phyloP scores from a whole-genome alignment of 176 grass and related monocot genomes.

The Echinochloa phyllopogon region DNA sequence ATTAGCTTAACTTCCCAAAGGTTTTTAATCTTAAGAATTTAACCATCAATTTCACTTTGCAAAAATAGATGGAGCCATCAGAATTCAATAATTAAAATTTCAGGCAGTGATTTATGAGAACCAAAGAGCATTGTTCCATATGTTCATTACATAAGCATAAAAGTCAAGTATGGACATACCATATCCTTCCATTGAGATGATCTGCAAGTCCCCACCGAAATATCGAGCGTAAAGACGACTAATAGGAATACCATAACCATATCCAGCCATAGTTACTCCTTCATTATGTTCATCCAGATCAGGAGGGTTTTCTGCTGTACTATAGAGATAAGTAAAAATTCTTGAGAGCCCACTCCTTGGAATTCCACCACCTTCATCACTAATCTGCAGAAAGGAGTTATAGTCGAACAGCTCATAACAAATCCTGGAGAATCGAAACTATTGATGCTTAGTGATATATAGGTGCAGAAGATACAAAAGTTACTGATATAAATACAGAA shows the following conservation, averaged over 20 bases:
- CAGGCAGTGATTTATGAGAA: conserved; percentile 6
- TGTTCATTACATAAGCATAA: neutral
- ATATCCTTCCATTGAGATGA: conserved; percentile 99
- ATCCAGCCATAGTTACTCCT: conserved; percentile 91
- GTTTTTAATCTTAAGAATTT: neutral
- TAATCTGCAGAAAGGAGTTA: conserved; percentile 60
- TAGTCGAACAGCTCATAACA: neutral
- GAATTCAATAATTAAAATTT: neutral
- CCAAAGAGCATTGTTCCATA: conserved; percentile 12
- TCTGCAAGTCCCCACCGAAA: conserved; percentile 95
- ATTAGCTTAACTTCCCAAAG: conserved; percentile 7
- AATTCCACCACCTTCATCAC: conserved; percentile 98
- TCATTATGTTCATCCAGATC: conserved; percentile 67
- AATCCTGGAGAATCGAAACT: neutral
- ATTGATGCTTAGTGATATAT: neutral
- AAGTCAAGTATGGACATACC: conserved; percentile 55
- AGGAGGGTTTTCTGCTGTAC: conserved; percentile 83
- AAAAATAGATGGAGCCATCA: neutral
- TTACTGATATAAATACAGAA: neutral
- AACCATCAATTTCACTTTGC: conserved; percentile 8
- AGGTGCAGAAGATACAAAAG: neutral
- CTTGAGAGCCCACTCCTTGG: conserved; percentile 88
- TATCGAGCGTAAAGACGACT: conserved; percentile 95
- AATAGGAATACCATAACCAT: conserved; percentile 89
- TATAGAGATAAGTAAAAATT: conserved; percentile 98